Conservation (phyloP, 257 asterid species). For the Echites panduratus region DNA sequence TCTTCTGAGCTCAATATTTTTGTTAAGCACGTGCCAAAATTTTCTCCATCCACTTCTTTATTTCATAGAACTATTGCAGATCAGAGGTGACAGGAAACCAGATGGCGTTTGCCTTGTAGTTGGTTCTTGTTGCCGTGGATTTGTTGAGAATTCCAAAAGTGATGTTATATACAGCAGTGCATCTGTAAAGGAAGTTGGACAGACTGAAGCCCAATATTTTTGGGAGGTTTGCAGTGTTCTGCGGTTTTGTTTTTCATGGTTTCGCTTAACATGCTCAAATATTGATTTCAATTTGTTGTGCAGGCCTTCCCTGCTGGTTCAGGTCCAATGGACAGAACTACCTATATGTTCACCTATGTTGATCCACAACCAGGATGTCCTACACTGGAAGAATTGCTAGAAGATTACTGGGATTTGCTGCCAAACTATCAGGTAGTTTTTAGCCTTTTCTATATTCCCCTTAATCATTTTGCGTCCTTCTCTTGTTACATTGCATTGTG, state of each 20-base stretch:
- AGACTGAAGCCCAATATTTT: slow-evolving; percentile 74
- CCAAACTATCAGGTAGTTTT: slow-evolving; percentile 73
- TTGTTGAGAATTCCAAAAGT: slow-evolving; percentile 61
- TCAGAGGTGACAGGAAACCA: slow-evolving; percentile 81
- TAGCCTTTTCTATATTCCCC: not conserved
- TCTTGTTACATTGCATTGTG: not conserved
- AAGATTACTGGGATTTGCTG: slow-evolving; percentile 95
- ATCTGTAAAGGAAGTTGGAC: slow-evolving; percentile 61
- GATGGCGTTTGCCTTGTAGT: slow-evolving; percentile 96
- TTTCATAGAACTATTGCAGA: slow-evolving; percentile 44
- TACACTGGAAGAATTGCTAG: slow-evolving; percentile 74
- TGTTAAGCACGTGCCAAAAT: not conserved
- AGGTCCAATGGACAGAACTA: slow-evolving; percentile 78
- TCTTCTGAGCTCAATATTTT: not conserved
- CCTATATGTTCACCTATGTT: slow-evolving; percentile 91
- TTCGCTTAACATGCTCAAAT: not conserved
- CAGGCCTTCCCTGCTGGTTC: slow-evolving; percentile 99
- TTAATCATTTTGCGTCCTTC: not conserved
- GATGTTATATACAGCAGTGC: slow-evolving; percentile 82
- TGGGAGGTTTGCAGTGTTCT: slow-evolving; percentile 71
- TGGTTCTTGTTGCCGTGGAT: slow-evolving; percentile 90
- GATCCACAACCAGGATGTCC: slow-evolving; percentile 82
- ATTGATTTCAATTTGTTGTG: slow-evolving; percentile 10
- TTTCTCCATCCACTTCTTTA: slow-evolving; percentile 20
- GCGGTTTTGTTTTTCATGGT: not conserved